phyloP scores from a whole-genome alignment of 495 filamentous ascomycete genomes.

The Talaromyces nanjingensis region DNA sequence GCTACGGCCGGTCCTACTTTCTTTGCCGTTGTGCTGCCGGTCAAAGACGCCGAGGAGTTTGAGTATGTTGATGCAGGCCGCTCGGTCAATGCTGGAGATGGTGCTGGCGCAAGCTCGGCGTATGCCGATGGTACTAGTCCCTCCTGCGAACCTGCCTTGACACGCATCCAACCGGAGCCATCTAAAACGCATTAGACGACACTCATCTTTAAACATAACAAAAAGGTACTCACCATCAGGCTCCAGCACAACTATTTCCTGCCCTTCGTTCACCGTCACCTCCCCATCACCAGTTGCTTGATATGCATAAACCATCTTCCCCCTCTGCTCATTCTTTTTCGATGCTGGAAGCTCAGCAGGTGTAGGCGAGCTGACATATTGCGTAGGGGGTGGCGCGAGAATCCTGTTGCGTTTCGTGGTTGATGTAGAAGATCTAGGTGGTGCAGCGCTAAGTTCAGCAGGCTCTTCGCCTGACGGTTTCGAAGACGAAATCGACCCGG shows the following conservation, averaged over 20 bases:
- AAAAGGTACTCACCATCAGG: constrained; percentile 65
- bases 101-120: constrained; percentile 49
- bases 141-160: constrained; percentile 58
- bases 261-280: constrained; percentile 67
- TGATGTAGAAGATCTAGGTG: constrained; percentile 23
- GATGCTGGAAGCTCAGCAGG: constrained; percentile 24
- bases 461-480: constrained; percentile 40
- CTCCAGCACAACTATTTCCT: constrained; percentile 71
- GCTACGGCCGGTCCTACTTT: constrained; percentile 93
- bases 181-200: constrained; percentile 32
- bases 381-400: constrained; percentile 77
- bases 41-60: constrained; percentile 67
- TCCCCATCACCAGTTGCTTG: constrained; percentile 74
- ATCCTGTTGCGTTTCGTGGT: constrained; percentile 57
- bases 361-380: constrained; percentile 64
- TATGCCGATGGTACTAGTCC: constrained; percentile 87
- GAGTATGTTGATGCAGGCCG: constrained; percentile 66
- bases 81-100: constrained; percentile 37
- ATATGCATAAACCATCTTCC: constrained; percentile 86
- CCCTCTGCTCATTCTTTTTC: constrained; percentile 51
- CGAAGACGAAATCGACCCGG: constrained; percentile 36
- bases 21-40: constrained; percentile 52
- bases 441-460: constrained; percentile 27
- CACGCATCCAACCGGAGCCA: constrained; percentile 84
- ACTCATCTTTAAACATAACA: background rate